Evolutionary conservation across 2,329 filamentous ascomycete genomes (phyloP).

Genomic region (Chaetomiaceae sp.): DNA sequence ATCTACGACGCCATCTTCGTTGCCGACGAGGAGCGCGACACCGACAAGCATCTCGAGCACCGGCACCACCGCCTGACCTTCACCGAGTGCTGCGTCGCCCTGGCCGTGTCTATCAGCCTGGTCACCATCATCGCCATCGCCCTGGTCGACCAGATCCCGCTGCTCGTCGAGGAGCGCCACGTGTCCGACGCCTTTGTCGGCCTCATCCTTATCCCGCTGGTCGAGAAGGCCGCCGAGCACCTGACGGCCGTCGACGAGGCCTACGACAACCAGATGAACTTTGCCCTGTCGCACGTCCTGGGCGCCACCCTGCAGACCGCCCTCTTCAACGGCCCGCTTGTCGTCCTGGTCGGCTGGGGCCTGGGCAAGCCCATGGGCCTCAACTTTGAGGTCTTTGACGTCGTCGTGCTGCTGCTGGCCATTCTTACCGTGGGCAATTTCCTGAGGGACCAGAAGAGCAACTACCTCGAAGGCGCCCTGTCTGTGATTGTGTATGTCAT

Average conservation of each 20-base stretch:
- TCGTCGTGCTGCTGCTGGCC: slow-evolving; percentile 73
- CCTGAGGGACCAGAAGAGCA: slow-evolving; percentile 79
- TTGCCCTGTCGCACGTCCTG: slow-evolving; percentile 79
- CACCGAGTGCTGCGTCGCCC: slow-evolving; percentile 64
- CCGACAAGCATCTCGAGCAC: slow-evolving; percentile 56
- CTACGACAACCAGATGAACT: slow-evolving; percentile 78
- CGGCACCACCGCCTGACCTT: slow-evolving; percentile 67
- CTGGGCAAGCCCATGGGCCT: slow-evolving; percentile 66
- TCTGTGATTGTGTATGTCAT: slow-evolving; percentile 64
- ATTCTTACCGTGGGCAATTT: slow-evolving; percentile 87
- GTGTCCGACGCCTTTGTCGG: slow-evolving; percentile 55
- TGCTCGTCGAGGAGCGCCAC: slow-evolving; percentile 42
- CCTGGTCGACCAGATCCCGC: slow-evolving; percentile 67
- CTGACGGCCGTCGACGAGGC: slow-evolving; percentile 80
- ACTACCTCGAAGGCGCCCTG: slow-evolving; percentile 82
- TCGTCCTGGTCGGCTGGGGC: slow-evolving; percentile 80
- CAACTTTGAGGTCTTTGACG: slow-evolving; percentile 83
- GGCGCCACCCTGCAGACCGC: slow-evolving; percentile 87
- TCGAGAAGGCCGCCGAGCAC: slow-evolving; percentile 84
- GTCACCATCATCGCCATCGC: slow-evolving; percentile 71
- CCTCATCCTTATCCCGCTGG: slow-evolving; percentile 73
- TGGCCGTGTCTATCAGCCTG: slow-evolving; percentile 59
- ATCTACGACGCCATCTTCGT: slow-evolving; percentile 72
- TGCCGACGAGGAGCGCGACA: slow-evolving; percentile 62
- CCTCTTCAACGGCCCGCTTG: slow-evolving; percentile 78